phyloP scores from a whole-genome alignment of 1,284 basidiomycete genomes.

The Trametes sp. region DNA sequence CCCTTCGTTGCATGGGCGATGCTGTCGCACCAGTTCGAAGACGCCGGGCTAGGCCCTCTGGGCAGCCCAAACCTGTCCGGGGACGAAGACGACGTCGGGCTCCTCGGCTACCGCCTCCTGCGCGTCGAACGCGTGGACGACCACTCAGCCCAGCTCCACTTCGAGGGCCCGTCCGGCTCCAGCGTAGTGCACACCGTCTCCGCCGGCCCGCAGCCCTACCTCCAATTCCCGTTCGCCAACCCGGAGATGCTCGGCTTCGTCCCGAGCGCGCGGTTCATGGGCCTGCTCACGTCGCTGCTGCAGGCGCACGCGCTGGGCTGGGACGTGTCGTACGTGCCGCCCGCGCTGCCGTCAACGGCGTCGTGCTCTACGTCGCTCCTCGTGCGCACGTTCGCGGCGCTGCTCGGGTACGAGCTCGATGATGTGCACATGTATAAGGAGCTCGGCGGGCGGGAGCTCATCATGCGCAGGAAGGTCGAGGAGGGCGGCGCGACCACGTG shows the following conservation, averaged over 20 bases:
- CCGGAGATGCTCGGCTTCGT: slow-evolving; percentile 37
- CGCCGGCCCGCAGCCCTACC: slow-evolving; percentile 51
- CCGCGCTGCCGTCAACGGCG: slow-evolving; percentile 44
- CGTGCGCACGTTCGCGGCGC: slow-evolving; percentile 49
- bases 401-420: slow-evolving; percentile 67
- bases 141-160: slow-evolving; percentile 50
- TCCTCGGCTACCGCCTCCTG: slow-evolving; percentile 59
- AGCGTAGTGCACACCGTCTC: slow-evolving; percentile 49
- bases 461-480: slow-evolving; percentile 63
- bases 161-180: slow-evolving; percentile 45
- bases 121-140: slow-evolving; percentile 51
- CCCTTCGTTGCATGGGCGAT: slow-evolving; percentile 68
- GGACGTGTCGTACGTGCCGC: slow-evolving; percentile 47
- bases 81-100: slow-evolving; percentile 50
- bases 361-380: slow-evolving; percentile 47
- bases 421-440: slow-evolving; percentile 72
- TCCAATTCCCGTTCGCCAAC: slow-evolving; percentile 36
- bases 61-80: slow-evolving; percentile 54
- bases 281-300: slow-evolving; percentile 44
- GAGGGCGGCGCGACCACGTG: slow-evolving; percentile 61
- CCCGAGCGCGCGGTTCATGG: slow-evolving; percentile 44
- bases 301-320: slow-evolving; percentile 47
- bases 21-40: slow-evolving; percentile 60
- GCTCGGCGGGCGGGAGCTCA: slow-evolving; percentile 67
- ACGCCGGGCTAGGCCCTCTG: slow-evolving; percentile 59